Percentiles rank a stretch among this genome's conserved stretches.
Conservation (phyloP, 495 filamentous ascomycete species). For the Hypoxylon perforatum region DNA sequence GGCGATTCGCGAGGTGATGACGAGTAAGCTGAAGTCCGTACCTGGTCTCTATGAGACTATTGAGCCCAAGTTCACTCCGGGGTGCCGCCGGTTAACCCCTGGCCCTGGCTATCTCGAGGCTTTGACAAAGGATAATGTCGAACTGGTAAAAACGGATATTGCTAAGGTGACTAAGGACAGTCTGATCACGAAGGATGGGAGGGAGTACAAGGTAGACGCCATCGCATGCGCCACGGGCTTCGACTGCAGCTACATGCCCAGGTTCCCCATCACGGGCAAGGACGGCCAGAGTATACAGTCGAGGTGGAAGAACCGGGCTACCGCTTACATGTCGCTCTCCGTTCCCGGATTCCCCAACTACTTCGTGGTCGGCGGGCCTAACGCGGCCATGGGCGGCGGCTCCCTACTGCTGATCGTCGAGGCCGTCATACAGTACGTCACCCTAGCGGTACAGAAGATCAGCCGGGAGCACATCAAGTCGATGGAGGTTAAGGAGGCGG, state of each 20-base stretch:
- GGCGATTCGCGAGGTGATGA: constrained; percentile 51
- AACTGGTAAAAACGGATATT: constrained; percentile 61
- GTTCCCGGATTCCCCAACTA: constrained; percentile 67
- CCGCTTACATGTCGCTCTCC: constrained; percentile 63
- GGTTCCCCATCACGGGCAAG: constrained; percentile 63
- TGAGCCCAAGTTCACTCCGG: constrained; percentile 67
- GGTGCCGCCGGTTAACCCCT: constrained; percentile 70
- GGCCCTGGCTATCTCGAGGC: constrained; percentile 70
- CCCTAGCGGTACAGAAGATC: constrained; percentile 59
- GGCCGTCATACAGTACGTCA: constrained; percentile 46
- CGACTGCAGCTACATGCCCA: constrained; percentile 62
- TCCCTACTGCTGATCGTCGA: constrained; percentile 49
- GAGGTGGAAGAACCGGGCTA: constrained; percentile 61
- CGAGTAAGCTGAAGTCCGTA: constrained; percentile 53
- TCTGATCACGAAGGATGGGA: constrained; percentile 58
- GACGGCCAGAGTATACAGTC: constrained; percentile 57
- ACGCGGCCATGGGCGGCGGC: no score
- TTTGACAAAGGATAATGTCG: constrained; percentile 64
- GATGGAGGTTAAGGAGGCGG: no score
- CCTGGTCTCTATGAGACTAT: not conserved
- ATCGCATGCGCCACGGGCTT: constrained; percentile 71
- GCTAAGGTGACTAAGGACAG: constrained; percentile 60
- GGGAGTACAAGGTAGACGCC: constrained; percentile 57
- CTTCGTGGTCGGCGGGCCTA: no score
- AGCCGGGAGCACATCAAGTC: constrained; percentile 54